Conservation (phyloP, 345 rosid species). For the Salix dunnii region DNA sequence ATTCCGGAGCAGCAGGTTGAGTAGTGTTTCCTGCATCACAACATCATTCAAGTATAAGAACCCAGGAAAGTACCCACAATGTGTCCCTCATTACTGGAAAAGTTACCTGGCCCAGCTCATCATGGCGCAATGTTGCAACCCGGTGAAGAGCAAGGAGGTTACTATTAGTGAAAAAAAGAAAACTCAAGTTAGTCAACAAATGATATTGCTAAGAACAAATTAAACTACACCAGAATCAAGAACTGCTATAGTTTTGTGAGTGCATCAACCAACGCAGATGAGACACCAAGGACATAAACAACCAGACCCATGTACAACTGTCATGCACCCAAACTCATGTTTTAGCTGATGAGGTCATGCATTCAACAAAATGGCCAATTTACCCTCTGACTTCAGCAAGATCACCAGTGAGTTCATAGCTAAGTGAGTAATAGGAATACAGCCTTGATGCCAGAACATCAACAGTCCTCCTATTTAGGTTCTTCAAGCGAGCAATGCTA, state of each 20-base stretch:
- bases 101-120: conserved; percentile 82
- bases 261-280: not conserved
- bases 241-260: not conserved
- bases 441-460: conserved; percentile 80
- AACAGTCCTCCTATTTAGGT: conserved; percentile 65
- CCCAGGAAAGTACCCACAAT: not conserved
- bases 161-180: conserved; percentile 30
- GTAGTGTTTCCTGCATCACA: conserved; percentile 74
- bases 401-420: conserved; percentile 72
- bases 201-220: not conserved
- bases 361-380: conserved; percentile 10
- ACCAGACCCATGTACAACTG: not conserved
- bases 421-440: conserved; percentile 69
- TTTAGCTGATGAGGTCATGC: not conserved
- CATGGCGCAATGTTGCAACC: conserved; percentile 82
- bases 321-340: not conserved
- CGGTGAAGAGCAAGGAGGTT: conserved; percentile 76
- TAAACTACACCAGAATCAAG: not conserved
- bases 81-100: not conserved
- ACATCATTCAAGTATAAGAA: conserved; percentile 18
- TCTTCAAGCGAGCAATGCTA: conserved; percentile 67
- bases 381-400: conserved; percentile 86
- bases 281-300: not conserved
- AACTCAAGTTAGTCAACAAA: not conserved
- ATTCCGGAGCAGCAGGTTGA: conserved; percentile 76